Percentiles rank a stretch among this genome's conserved stretches.
Conservation (phyloP, 2,329 filamentous ascomycete species). For the Botryotinia globosa region DNA sequence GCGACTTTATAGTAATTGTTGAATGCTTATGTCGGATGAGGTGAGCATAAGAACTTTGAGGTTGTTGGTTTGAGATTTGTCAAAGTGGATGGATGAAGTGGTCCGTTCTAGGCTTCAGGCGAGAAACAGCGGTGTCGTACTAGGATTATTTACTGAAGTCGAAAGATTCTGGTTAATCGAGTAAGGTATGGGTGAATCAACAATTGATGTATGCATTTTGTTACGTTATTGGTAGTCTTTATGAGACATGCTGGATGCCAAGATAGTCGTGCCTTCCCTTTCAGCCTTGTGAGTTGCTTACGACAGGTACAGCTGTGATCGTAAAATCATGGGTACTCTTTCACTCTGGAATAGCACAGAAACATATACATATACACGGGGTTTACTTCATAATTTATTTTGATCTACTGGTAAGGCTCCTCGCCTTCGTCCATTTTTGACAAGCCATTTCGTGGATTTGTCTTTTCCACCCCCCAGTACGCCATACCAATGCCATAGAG, state of each 20-base stretch:
- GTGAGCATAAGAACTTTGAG: conserved; percentile 7
- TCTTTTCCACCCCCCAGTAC: conserved; percentile 20
- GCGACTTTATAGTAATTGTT: neutral
- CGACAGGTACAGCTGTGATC: neutral
- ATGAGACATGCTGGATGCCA: conserved; percentile 1
- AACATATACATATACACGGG: neutral
- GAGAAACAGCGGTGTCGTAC: conserved; percentile 19
- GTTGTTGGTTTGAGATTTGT: conserved; percentile 15
- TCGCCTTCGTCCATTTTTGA: conserved; percentile 17
- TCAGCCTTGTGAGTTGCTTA: conserved; percentile 10
- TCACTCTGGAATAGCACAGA: neutral
- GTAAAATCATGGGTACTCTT: neutral
- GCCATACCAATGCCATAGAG: conserved; percentile 35
- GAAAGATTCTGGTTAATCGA: neutral
- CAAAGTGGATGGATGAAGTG: conserved; percentile 19
- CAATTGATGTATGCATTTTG: neutral
- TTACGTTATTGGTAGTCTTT: conserved; percentile 6
- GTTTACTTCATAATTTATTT: conserved; percentile 18
- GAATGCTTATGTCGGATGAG: conserved; percentile 1
- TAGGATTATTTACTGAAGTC: conserved; percentile 6
- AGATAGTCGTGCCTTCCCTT: conserved; percentile 10
- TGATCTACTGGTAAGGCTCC: conserved; percentile 19
- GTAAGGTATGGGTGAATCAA: neutral
- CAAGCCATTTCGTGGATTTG: conserved; percentile 14
- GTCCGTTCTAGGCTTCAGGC: conserved; percentile 19